Conservation (phyloP, 495 filamentous ascomycete species). For the Oleoguttula mirabilis region DNA sequence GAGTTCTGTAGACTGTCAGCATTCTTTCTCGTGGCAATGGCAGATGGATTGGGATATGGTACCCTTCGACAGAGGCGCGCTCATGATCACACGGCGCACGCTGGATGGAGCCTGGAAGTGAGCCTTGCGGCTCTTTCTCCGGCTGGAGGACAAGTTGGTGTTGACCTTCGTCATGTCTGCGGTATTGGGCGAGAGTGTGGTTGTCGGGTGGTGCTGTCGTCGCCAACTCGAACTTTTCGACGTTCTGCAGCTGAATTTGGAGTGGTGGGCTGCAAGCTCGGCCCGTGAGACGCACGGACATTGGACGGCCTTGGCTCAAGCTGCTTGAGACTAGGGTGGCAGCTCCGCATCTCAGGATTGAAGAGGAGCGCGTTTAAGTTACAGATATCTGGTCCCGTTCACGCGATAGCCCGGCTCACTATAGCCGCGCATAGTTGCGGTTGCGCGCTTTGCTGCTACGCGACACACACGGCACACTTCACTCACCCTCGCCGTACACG, state of each 20-base stretch:
- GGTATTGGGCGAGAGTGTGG: constrained; percentile 2
- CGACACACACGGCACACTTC: too few species aligned
- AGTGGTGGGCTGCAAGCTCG: neutral
- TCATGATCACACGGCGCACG: constrained; percentile 86
- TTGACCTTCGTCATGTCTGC: constrained; percentile 46
- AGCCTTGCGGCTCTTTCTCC: constrained; percentile 94
- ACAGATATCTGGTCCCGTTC: too few species aligned
- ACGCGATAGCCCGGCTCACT: too few species aligned
- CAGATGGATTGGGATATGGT: neutral
- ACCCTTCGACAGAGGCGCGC: constrained; percentile 73
- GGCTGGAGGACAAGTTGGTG: constrained; percentile 58
- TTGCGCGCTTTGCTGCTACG: too few species aligned
- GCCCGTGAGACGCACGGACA: neutral
- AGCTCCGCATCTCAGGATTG: too few species aligned
- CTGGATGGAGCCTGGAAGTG: constrained; percentile 89
- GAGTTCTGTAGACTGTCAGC: constrained; percentile 45
- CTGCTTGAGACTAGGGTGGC: too few species aligned
- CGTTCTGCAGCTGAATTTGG: neutral
- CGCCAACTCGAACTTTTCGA: constrained; percentile 2
- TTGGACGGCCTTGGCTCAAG: too few species aligned
- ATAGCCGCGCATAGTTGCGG: too few species aligned
- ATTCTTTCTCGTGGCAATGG: neutral
- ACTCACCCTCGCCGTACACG: too few species aligned
- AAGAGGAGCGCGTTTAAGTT: too few species aligned
- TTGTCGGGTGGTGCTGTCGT: constrained; percentile 12